A percentile compares a stretch with the other conserved stretches of the same genome.
phyloP scores from a whole-genome alignment of 2,329 filamentous ascomycete species.

The Cladophialophora carrionii region DNA sequence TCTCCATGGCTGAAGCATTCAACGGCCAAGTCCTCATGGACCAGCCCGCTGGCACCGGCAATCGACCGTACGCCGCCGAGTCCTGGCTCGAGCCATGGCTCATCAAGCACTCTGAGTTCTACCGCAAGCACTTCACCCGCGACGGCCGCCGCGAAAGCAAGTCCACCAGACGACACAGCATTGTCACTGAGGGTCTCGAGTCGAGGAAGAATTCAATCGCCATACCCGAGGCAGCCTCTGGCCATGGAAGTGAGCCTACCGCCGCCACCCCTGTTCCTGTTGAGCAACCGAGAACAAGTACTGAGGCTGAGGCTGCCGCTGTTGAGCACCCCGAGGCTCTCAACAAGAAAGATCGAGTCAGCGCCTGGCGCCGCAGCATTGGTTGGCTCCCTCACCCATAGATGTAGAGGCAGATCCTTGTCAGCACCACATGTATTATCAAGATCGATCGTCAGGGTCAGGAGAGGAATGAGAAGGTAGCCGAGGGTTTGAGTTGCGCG shows the following conservation, averaged over 20 bases:
- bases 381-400: conserved; percentile 32
- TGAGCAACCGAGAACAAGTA: conserved; percentile 26
- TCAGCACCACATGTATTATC: background rate
- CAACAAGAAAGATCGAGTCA: conserved; percentile 18
- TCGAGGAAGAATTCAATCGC: conserved; percentile 34
- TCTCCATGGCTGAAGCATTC: conserved; percentile 31
- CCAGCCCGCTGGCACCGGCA: conserved; percentile 30
- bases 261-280: conserved; percentile 22
- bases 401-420: background rate
- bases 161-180: conserved; percentile 32
- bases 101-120: conserved; percentile 35
- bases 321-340: conserved; percentile 4
- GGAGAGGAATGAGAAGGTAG: background rate
- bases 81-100: conserved; percentile 37
- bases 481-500: conserved; percentile 1
- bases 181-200: conserved; percentile 28
- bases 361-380: conserved; percentile 28
- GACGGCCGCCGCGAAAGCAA: conserved; percentile 31
- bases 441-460: background rate
- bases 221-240: conserved; percentile 26
- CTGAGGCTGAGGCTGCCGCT: conserved; percentile 9
- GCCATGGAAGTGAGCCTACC: conserved; percentile 29
- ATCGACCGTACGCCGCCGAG: conserved; percentile 33
- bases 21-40: conserved; percentile 33
- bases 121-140: conserved; percentile 34